phyloP scores from a whole-genome alignment of 1,284 basidiomycete species.

The Pseudozyma sp. region DNA sequence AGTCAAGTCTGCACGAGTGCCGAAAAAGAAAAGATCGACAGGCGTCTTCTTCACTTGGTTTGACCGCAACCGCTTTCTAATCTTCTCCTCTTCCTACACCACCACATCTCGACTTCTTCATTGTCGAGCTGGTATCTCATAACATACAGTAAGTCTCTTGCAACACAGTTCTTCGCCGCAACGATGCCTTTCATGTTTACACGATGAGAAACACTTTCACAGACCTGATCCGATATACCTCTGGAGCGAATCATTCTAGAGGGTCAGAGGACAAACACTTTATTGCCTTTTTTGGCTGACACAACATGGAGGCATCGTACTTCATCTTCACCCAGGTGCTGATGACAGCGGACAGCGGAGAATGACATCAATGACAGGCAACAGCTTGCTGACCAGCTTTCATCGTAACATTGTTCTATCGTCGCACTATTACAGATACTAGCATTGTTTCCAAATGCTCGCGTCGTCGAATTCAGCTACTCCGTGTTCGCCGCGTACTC shows the following conservation, averaged over 20 bases:
- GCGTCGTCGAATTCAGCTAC: slow-evolving; percentile 7
- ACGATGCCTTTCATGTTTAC: slow-evolving; percentile 12
- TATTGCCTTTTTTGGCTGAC: slow-evolving; percentile 55
- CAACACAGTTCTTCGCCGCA: background rate
- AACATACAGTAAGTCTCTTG: background rate
- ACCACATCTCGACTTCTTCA: slow-evolving; percentile 2
- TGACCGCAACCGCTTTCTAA: background rate
- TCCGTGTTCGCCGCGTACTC: slow-evolving; percentile 33
- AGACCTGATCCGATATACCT: slow-evolving; percentile 57
- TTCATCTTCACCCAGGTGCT: background rate
- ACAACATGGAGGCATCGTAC: slow-evolving; percentile 11
- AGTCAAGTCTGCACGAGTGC: background rate
- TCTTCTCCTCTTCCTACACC: slow-evolving; percentile 1
- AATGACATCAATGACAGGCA: background rate
- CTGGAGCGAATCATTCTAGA: slow-evolving; percentile 41
- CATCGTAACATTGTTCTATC: background rate
- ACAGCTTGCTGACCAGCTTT: slow-evolving; percentile 11
- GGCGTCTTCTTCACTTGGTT: background rate
- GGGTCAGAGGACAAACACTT: slow-evolving; percentile 55
- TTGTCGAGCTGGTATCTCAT: background rate
- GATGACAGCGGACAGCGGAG: background rate
- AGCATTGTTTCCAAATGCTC: slow-evolving; percentile 22
- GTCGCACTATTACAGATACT: slow-evolving; percentile 2
- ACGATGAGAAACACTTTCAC: slow-evolving; percentile 54
- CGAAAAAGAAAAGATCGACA: background rate